These are phyloP conservation scores for Alternaria ventricosa DNA, from an alignment of 2,329 filamentous ascomycete species.

Conservation along the genomic window DNA sequence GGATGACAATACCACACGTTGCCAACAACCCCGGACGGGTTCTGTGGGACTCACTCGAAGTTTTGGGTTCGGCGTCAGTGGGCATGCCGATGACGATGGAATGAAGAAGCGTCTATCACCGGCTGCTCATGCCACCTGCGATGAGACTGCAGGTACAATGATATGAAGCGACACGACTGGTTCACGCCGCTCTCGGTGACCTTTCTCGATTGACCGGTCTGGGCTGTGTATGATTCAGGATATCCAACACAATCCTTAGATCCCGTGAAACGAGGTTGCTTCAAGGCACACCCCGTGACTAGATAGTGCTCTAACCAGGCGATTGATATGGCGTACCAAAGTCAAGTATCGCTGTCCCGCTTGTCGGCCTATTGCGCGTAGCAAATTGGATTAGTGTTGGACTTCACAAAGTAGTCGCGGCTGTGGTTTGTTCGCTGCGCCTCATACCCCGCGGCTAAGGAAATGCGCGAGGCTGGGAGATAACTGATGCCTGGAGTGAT, in stretches of 20 bases:
- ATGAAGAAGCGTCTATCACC: constrained; percentile 23
- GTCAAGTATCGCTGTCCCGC: constrained; percentile 24
- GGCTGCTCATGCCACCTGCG: constrained; percentile 28
- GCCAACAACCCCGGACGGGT: constrained; percentile 30
- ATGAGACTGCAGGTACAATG: constrained; percentile 1
- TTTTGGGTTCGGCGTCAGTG: constrained; percentile 34
- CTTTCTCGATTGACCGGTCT: constrained; percentile 7
- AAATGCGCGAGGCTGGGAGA: constrained; percentile 33
- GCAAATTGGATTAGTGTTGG: constrained; percentile 23
- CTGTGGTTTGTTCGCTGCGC: constrained; percentile 28
- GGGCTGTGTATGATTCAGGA: constrained; percentile 21
- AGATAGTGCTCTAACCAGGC: constrained; percentile 23
- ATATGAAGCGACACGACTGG: neutral
- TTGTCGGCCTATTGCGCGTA: constrained; percentile 30
- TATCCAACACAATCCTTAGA: neutral
- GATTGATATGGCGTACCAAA: constrained; percentile 20
- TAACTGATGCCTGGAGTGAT: constrained; percentile 30
- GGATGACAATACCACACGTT: constrained; percentile 35
- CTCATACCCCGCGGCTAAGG: constrained; percentile 16
- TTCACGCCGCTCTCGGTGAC: neutral
- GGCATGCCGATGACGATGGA: constrained; percentile 38
- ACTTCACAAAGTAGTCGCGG: constrained; percentile 7
- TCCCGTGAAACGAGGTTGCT: neutral
- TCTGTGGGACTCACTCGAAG: constrained; percentile 34
- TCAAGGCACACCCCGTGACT: constrained; percentile 8